Percentiles rank a stretch among this genome's conserved stretches.
These are phyloP conservation scores for Craterostigma plantagineum DNA, from an alignment of 257 asterid genomes.

Conservation along the genomic window DNA sequence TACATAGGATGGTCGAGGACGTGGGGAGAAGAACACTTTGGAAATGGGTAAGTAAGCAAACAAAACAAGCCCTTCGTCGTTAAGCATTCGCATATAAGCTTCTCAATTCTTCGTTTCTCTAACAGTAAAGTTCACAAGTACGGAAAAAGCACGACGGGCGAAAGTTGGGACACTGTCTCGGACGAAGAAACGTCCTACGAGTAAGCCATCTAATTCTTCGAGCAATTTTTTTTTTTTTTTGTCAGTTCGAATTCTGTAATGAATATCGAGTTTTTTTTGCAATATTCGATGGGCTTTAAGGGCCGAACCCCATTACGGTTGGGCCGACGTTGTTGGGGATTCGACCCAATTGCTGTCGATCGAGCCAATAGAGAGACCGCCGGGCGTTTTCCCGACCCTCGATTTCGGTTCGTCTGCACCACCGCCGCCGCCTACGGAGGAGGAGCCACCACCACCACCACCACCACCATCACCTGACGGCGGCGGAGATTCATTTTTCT, in stretches of 20 bases:
- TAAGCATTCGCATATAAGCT: no score
- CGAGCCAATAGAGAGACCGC: conserved; percentile 75
- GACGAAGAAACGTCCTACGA: conserved; percentile 93
- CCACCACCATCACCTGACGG: no score
- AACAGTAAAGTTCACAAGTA: conserved; percentile 94
- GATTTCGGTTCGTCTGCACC: conserved; percentile 57
- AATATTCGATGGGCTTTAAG: conserved; percentile 25
- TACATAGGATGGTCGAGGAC: conserved; percentile 96
- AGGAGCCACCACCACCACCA: conserved; percentile 6
- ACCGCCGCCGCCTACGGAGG: conserved; percentile 9
- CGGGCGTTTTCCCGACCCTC: conserved; percentile 65
- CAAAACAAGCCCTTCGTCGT: no score
- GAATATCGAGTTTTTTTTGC: no score
- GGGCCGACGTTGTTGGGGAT: conserved; percentile 99
- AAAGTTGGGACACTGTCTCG: conserved; percentile 93
- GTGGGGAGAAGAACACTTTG: conserved; percentile 99
- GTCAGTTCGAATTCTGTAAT: no score
- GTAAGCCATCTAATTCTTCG: conserved; percentile 25
- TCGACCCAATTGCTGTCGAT: conserved; percentile 75
- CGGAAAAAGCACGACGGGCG: conserved; percentile 96
- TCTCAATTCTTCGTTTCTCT: background rate
- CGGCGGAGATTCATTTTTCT: no score
- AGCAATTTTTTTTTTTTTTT: no score
- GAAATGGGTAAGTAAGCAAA: conserved; percentile 88
- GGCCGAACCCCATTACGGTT: conserved; percentile 99